phyloP scores from a whole-genome alignment of 371 early-diverging fungal species.

The Smittium culicis region DNA sequence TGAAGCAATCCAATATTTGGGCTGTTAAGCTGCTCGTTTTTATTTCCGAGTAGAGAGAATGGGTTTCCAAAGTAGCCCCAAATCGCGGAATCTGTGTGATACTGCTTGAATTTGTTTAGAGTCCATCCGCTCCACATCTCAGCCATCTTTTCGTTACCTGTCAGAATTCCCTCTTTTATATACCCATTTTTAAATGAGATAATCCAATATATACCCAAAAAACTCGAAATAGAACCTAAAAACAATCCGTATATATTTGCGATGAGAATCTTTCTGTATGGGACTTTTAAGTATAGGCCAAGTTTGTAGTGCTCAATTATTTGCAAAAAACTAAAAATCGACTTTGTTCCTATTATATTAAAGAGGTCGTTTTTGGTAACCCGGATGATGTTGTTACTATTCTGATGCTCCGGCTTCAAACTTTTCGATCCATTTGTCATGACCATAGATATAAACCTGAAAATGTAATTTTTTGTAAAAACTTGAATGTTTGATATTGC shows the following conservation, averaged over 20 bases:
- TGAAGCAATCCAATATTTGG: slow-evolving; percentile 37
- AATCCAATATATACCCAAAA: slow-evolving; percentile 6
- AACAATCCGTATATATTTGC: slow-evolving; percentile 39
- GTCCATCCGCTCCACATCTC: too few relatives aligned
- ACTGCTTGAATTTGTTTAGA: not conserved
- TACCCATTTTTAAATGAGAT: not conserved
- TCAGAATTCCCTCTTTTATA: not conserved
- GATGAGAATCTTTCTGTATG: slow-evolving; percentile 43
- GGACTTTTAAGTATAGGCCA: slow-evolving; percentile 35
- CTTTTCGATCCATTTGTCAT: slow-evolving; percentile 23
- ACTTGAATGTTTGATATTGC: slow-evolving; percentile 13
- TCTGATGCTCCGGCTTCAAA: too few relatives aligned
- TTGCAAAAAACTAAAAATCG: slow-evolving; percentile 32
- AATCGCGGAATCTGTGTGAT: not conserved
- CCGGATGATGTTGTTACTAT: too few relatives aligned
- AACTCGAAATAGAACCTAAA: slow-evolving; percentile 5
- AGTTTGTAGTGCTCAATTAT: slow-evolving; percentile 42
- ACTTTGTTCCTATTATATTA: slow-evolving; percentile 24
- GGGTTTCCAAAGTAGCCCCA: slow-evolving; percentile 14
- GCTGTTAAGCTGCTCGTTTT: slow-evolving; percentile 42
- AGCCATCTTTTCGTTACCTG: not conserved
- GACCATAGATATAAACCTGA: slow-evolving; percentile 1
- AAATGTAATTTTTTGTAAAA: not conserved
- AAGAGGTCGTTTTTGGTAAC: slow-evolving; percentile 39
- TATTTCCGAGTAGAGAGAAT: slow-evolving; percentile 42